Conservation (phyloP, 2,329 filamentous ascomycete species). For the Coleophoma eucalyptorum region DNA sequence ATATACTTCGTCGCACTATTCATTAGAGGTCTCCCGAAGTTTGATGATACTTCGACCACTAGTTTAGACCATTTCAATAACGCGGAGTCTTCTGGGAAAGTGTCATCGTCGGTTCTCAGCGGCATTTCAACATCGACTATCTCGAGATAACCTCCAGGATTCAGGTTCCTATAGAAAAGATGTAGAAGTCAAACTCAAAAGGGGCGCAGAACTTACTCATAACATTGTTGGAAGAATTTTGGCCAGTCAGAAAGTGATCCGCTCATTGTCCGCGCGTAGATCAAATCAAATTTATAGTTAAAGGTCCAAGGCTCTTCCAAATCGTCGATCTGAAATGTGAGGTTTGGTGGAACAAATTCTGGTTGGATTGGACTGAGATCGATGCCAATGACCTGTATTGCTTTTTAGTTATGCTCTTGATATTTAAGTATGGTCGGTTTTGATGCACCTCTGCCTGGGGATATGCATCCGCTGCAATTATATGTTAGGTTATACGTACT, state of each 20-base stretch:
- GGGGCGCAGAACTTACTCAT: not conserved
- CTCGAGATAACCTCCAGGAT: conserved; percentile 12
- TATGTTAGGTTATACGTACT: no score
- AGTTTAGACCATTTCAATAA: conserved; percentile 9
- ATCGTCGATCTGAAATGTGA: conserved; percentile 54
- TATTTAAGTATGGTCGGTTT: no score
- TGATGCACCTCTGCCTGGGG: no score
- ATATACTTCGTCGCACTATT: conserved; percentile 20
- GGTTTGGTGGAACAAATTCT: conserved; percentile 47
- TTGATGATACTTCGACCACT: conserved; percentile 23
- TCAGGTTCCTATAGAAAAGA: not conserved
- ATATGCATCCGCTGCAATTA: no score
- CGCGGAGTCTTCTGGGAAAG: conserved; percentile 19
- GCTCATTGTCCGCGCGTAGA: conserved; percentile 42
- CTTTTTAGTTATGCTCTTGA: no score
- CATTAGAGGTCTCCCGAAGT: conserved; percentile 23
- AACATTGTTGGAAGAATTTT: conserved; percentile 5
- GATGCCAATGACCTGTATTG: conserved; percentile 24
- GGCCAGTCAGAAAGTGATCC: conserved; percentile 7
- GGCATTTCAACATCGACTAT: conserved; percentile 7
- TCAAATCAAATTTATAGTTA: conserved; percentile 52
- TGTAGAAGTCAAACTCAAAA: no score
- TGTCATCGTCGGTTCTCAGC: conserved; percentile 6
- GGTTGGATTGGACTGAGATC: conserved; percentile 37
- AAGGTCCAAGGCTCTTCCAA: conserved; percentile 53